A percentile compares a stretch with the other conserved stretches of the same genome.
Conservation (phyloP, 805 yeast species). For the Pichia eremophila region DNA sequence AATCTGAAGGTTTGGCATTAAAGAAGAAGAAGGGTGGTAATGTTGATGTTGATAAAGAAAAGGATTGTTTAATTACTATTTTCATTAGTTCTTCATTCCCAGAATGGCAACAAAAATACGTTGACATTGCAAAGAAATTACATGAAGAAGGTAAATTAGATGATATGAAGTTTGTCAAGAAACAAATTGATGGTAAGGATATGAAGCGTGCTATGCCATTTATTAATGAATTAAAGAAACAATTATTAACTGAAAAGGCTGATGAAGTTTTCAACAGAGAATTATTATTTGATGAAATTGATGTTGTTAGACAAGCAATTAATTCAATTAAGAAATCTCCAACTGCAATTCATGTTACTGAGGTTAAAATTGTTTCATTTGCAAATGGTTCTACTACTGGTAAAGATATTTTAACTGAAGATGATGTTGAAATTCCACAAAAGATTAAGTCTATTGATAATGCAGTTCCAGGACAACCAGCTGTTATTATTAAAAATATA, state of each 20-base stretch:
- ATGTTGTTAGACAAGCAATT: slow-evolving; percentile 47
- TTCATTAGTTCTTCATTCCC: slow-evolving; percentile 73
- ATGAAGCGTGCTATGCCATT: slow-evolving; percentile 99
- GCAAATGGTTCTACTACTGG: slow-evolving; percentile 58
- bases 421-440: slow-evolving; percentile 52
- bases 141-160: slow-evolving; percentile 55
- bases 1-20: slow-evolving; percentile 82
- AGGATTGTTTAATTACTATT: slow-evolving; percentile 65
- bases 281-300: slow-evolving; percentile 71
- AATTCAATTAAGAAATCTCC: slow-evolving; percentile 56
- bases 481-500: slow-evolving; percentile 64
- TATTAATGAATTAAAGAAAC: slow-evolving; percentile 74
- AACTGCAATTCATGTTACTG: slow-evolving; percentile 44
- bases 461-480: slow-evolving; percentile 93
- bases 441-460: slow-evolving; percentile 64
- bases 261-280: slow-evolving; percentile 82
- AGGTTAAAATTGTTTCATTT: slow-evolving; percentile 53
- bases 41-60: slow-evolving; percentile 62
- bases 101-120: slow-evolving; percentile 54
- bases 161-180: slow-evolving; percentile 56
- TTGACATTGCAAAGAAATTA: slow-evolving; percentile 63
- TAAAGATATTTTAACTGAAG: slow-evolving; percentile 57
- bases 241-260: slow-evolving; percentile 62
- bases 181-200: slow-evolving; percentile 65
- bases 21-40: slow-evolving; percentile 79